Conservation (phyloP, 768 basidiomycete genomes). For the Suillus plorans region DNA sequence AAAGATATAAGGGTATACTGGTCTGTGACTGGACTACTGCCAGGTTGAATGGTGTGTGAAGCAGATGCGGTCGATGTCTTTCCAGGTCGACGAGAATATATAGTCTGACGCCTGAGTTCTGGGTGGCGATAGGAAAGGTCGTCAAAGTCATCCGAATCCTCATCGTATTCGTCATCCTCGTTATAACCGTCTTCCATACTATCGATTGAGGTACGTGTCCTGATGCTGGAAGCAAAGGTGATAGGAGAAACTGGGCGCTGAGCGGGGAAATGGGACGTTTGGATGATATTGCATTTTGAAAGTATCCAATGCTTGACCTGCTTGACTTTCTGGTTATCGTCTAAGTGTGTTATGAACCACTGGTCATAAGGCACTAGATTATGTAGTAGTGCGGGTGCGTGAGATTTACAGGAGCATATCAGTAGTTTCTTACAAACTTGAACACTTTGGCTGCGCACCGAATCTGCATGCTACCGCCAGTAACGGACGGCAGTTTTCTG, state of each 20-base stretch:
- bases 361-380: conserved; percentile 68
- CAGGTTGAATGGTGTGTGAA: conserved; percentile 10
- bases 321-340: conserved; percentile 57
- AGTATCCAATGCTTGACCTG: conserved; percentile 66
- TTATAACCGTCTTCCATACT: conserved; percentile 26
- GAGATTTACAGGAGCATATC: conserved; percentile 3
- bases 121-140: conserved; percentile 15
- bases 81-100: conserved; percentile 12
- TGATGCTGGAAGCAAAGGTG: conserved; percentile 49
- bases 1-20: conserved; percentile 60
- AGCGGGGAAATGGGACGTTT: conserved; percentile 27
- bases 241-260: conserved; percentile 63
- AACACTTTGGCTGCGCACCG: conserved; percentile 37
- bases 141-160: conserved; percentile 25
- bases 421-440: background rate
- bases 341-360: conserved; percentile 73
- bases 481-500: conserved; percentile 15
- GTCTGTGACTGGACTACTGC: conserved; percentile 23
- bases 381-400: background rate
- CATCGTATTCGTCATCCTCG: conserved; percentile 33
- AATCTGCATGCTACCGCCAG: conserved; percentile 56
- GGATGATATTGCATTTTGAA: conserved; percentile 48
- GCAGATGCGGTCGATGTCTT: conserved; percentile 10
- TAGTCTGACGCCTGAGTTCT: conserved; percentile 1
- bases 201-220: conserved; percentile 20